phyloP scores from a whole-genome alignment of 148 eudicot species.

The Polygonum aviculare region DNA sequence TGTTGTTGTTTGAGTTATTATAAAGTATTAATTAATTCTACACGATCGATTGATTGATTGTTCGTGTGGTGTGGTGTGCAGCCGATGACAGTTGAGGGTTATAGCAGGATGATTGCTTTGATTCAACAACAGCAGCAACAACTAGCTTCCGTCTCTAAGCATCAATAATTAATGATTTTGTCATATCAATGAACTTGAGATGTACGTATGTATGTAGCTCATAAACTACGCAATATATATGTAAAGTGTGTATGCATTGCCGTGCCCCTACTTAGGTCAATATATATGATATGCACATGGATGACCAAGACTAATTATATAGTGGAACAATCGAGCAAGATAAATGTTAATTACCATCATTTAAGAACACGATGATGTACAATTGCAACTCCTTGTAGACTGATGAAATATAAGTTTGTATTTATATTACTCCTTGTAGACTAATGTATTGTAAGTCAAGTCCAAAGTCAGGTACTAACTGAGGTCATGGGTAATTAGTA shows the following conservation, averaged over 20 bases:
- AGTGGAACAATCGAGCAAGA: too few species aligned
- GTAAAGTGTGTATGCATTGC: neutral
- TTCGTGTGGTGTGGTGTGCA: constrained; percentile 14
- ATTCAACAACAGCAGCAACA: constrained; percentile 53
- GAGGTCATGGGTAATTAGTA: too few species aligned
- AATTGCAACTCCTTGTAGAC: too few species aligned
- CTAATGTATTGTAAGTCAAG: too few species aligned
- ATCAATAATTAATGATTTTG: neutral
- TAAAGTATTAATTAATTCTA: too few species aligned
- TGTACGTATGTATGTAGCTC: neutral
- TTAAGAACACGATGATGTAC: too few species aligned
- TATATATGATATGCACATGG: neutral
- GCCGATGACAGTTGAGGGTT: constrained; percentile 76
- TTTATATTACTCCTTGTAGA: too few species aligned
- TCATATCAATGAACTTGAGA: neutral
- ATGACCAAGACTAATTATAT: neutral
- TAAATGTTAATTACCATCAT: too few species aligned
- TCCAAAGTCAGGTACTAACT: too few species aligned
- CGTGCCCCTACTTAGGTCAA: neutral
- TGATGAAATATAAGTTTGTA: too few species aligned
- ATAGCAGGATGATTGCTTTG: constrained; percentile 57
- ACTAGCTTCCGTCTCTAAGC: constrained; percentile 6
- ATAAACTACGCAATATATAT: neutral
- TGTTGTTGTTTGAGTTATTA: too few species aligned
- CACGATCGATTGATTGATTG: too few species aligned